These are phyloP conservation scores for Aspergillus olivimuriae DNA, from an alignment of 495 filamentous ascomycete genomes.

Conservation along the genomic window DNA sequence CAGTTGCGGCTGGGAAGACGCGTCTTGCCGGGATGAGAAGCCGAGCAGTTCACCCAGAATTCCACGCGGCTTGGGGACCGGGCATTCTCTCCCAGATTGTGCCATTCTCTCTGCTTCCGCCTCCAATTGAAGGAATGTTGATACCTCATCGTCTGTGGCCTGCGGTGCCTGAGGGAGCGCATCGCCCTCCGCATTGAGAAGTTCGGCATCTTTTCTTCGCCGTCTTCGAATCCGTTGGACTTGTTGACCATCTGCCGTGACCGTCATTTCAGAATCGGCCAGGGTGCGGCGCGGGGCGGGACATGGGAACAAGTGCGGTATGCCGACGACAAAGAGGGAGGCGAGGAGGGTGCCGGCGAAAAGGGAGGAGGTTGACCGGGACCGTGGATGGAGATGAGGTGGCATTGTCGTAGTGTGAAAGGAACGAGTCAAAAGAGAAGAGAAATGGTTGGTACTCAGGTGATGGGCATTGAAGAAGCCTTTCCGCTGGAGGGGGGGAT, in stretches of 20 bases:
- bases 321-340: slow-evolving; percentile 82
- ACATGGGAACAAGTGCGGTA: slow-evolving; percentile 91
- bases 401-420: slow-evolving; percentile 60
- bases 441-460: slow-evolving; percentile 1
- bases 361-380: slow-evolving; percentile 80
- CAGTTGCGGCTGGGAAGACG: not conserved
- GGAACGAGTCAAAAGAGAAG: not conserved
- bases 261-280: slow-evolving; percentile 58
- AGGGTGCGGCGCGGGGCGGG: slow-evolving; percentile 72
- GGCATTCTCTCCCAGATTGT: slow-evolving; percentile 51
- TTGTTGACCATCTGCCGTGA: slow-evolving; percentile 43
- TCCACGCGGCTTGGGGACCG: slow-evolving; percentile 77
- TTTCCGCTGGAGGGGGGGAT: not conserved
- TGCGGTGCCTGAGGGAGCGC: slow-evolving; percentile 13
- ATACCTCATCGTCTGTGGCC: slow-evolving; percentile 35
- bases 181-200: slow-evolving; percentile 15
- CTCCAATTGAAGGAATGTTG: slow-evolving; percentile 41
- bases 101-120: slow-evolving; percentile 35
- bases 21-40: slow-evolving; percentile 30
- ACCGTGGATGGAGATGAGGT: slow-evolving; percentile 86
- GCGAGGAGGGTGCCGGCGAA: slow-evolving; percentile 93
- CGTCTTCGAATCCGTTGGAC: slow-evolving; percentile 29
- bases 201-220: slow-evolving; percentile 27
- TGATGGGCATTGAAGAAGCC: slow-evolving; percentile 7
- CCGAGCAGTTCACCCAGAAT: slow-evolving; percentile 69